A percentile compares a stretch with the other conserved stretches of the same genome.
Evolutionary conservation across 306 rosid species (phyloP).

Genomic region (Sophora flavescens): DNA sequence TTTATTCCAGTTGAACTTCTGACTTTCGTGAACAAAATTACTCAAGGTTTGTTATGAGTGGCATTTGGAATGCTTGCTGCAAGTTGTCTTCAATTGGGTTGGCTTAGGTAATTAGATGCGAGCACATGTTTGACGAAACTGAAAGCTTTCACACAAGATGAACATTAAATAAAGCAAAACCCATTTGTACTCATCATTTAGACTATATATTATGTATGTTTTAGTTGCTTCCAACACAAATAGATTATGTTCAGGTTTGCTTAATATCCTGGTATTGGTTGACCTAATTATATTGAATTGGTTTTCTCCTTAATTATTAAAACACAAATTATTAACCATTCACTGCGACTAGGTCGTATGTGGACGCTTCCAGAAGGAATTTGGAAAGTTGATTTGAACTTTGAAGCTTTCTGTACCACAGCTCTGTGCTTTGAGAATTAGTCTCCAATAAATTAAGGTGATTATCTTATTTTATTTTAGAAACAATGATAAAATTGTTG

Average conservation of each 20-base stretch:
- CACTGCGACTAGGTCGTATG: constrained; percentile 19
- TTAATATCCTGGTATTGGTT: constrained; percentile 22
- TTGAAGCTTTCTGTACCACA: background rate
- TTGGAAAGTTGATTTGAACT: background rate
- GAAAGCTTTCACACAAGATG: background rate
- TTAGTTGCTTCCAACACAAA: constrained; percentile 22
- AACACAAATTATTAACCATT: constrained; percentile 5
- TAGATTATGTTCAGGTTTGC: background rate
- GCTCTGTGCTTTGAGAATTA: background rate
- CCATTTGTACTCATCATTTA: background rate
- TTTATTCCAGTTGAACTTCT: no score
- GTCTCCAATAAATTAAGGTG: background rate
- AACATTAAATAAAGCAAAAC: background rate
- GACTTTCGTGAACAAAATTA: no score
- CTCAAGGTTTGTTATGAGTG: constrained; percentile 27
- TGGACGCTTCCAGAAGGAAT: constrained; percentile 12
- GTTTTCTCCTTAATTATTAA: background rate
- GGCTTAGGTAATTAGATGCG: constrained; percentile 4
- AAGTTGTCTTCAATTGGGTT: background rate
- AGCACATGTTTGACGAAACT: constrained; percentile 37
- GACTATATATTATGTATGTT: background rate
- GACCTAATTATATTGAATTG: constrained; percentile 34
- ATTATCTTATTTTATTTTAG: background rate
- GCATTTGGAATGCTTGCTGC: constrained; percentile 41
- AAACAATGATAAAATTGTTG: no score